Conservation (phyloP, 129 eudicot species). For the Centella asiatica region DNA sequence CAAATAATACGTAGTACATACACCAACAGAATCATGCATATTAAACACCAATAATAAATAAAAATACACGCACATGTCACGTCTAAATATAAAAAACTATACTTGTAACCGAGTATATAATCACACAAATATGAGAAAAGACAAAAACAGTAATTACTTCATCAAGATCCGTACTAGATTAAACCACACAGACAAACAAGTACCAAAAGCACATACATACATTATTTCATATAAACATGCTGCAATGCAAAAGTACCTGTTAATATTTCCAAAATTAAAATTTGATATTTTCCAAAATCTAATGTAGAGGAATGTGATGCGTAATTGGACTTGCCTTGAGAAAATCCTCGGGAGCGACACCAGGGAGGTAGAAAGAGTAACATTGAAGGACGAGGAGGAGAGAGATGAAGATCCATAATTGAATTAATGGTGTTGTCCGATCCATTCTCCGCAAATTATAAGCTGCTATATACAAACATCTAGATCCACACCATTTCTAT, state of each 20-base stretch:
- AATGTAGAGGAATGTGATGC: no score
- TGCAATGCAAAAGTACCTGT: no score
- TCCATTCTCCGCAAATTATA: conserved; percentile 4
- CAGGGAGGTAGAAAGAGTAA: conserved; percentile 28
- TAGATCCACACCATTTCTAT: conserved; percentile 12
- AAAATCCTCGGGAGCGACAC: conserved; percentile 41
- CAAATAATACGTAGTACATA: neutral
- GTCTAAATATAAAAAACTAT: neutral
- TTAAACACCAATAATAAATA: neutral
- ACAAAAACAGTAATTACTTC: neutral
- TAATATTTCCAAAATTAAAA: no score
- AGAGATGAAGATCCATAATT: conserved; percentile 12
- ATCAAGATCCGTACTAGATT: neutral
- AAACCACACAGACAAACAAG: neutral
- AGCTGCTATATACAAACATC: neutral
- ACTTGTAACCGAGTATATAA: neutral
- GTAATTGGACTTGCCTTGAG: conserved; percentile 13
- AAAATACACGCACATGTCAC: neutral
- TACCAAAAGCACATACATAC: neutral
- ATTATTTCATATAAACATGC: neutral
- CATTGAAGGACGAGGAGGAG: conserved; percentile 9
- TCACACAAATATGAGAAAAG: neutral
- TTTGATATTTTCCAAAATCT: no score
- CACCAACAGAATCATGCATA: neutral
- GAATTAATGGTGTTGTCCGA: conserved; percentile 7